Conservation (phyloP, 2,329 filamentous ascomycete genomes). For the Ophiostoma piceae region DNA sequence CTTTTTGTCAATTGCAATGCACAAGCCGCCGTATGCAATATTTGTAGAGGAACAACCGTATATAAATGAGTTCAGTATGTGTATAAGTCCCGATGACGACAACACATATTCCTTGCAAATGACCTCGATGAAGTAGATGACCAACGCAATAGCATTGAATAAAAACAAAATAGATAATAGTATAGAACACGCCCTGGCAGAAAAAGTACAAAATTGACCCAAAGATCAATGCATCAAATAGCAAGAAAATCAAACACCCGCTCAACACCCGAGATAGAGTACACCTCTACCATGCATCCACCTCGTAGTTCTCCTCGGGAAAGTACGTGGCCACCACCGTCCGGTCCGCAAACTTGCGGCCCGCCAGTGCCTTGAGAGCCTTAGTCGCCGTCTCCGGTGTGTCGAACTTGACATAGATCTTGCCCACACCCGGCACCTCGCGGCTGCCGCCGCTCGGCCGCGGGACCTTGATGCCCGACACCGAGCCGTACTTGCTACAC, state of each 20-base stretch:
- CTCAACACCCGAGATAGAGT: background rate
- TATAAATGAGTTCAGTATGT: too few species aligned
- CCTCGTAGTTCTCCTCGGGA: slow-evolving; percentile 95
- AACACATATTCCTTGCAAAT: background rate
- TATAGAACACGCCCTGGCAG: background rate
- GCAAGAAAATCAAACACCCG: background rate
- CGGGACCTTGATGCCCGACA: slow-evolving; percentile 88
- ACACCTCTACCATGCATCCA: slow-evolving; percentile 67
- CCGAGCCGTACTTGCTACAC: slow-evolving; percentile 80
- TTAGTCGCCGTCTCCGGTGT: slow-evolving; percentile 70
- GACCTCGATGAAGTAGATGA: background rate
- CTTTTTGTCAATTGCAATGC: background rate
- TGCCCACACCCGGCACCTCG: slow-evolving; percentile 84
- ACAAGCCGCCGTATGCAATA: background rate
- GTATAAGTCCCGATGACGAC: too few species aligned
- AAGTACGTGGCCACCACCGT: slow-evolving; percentile 97
- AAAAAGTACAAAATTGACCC: background rate
- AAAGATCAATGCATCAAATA: background rate
- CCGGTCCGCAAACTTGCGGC: slow-evolving; percentile 90
- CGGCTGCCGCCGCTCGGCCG: slow-evolving; percentile 77
- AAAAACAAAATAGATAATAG: background rate
- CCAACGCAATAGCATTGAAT: background rate
- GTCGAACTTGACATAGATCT: slow-evolving; percentile 96
- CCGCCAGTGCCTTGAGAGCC: slow-evolving; percentile 83
- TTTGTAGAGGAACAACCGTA: background rate